A percentile compares a stretch with the other conserved stretches of the same genome.
Evolutionary conservation across 2,329 filamentous ascomycete genomes (phyloP).

Genomic region (Talaromyces sp.): DNA sequence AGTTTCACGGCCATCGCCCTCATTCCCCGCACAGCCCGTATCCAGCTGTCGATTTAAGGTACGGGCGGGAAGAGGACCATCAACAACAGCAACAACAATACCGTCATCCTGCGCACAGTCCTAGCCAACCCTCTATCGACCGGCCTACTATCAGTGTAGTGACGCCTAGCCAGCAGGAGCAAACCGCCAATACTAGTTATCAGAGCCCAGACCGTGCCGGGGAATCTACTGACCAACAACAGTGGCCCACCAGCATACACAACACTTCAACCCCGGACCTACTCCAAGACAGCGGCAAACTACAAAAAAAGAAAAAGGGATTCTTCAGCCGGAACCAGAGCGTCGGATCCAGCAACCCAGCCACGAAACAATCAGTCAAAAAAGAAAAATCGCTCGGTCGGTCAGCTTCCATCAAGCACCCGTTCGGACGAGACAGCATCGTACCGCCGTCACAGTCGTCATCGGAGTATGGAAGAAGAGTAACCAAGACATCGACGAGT

Average conservation of each 20-base stretch:
- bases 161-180: background rate
- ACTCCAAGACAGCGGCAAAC: constrained; percentile 17
- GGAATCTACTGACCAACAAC: constrained; percentile 7
- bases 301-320: constrained; percentile 18
- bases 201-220: constrained; percentile 23
- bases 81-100: constrained; percentile 12
- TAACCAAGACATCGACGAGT: background rate
- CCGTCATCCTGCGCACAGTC: constrained; percentile 14
- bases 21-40: constrained; percentile 11
- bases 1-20: background rate
- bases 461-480: constrained; percentile 3
- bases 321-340: constrained; percentile 17
- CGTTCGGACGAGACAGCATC: background rate
- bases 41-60: constrained; percentile 6
- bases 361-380: background rate
- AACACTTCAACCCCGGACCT: constrained; percentile 17
- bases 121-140: background rate
- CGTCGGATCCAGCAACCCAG: constrained; percentile 16
- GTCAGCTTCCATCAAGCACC: constrained; percentile 14
- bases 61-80: constrained; percentile 10
- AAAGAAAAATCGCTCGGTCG: constrained; percentile 9
- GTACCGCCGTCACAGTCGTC: background rate
- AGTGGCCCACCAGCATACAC: background rate
- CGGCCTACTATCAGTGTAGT: constrained; percentile 16
- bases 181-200: constrained; percentile 20